phyloP scores from a whole-genome alignment of 2,329 filamentous ascomycete species.

The Ceratocystis cubensis region DNA sequence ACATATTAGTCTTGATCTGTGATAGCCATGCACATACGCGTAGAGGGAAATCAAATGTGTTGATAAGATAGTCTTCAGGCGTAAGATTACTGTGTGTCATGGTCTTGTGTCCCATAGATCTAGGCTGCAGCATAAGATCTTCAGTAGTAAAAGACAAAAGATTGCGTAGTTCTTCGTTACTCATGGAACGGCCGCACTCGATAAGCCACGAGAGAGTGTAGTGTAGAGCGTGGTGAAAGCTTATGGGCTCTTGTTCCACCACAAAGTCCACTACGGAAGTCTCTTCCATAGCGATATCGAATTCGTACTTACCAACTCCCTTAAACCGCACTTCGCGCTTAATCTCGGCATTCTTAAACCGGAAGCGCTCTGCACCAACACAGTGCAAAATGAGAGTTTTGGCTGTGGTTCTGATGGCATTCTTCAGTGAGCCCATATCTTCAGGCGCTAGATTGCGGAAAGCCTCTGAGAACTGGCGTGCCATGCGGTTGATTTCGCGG shows the following conservation, averaged over 20 bases:
- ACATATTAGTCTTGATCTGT: constrained; percentile 97
- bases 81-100: constrained; percentile 43
- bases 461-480: constrained; percentile 74
- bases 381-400: constrained; percentile 82
- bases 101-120: constrained; percentile 47
- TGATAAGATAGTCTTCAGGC: constrained; percentile 69
- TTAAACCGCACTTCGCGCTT: constrained; percentile 81
- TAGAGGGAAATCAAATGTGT: constrained; percentile 83
- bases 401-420: constrained; percentile 60
- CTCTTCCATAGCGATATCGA: constrained; percentile 46
- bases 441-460: constrained; percentile 60
- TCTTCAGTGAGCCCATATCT: constrained; percentile 52
- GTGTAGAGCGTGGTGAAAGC: constrained; percentile 93
- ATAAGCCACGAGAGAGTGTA: constrained; percentile 94
- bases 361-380: constrained; percentile 70
- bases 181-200: constrained; percentile 71
- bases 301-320: constrained; percentile 62
- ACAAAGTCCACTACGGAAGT: constrained; percentile 73
- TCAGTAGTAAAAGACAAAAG: constrained; percentile 60
- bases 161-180: constrained; percentile 50
- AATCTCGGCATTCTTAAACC: constrained; percentile 78
- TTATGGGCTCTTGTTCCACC: constrained; percentile 81
- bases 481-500: constrained; percentile 85
- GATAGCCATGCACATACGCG: constrained; percentile 92
- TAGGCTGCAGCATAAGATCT: constrained; percentile 54